phyloP scores from a whole-genome alignment of 768 basidiomycete genomes.

The Coprinopsis cinerea region DNA sequence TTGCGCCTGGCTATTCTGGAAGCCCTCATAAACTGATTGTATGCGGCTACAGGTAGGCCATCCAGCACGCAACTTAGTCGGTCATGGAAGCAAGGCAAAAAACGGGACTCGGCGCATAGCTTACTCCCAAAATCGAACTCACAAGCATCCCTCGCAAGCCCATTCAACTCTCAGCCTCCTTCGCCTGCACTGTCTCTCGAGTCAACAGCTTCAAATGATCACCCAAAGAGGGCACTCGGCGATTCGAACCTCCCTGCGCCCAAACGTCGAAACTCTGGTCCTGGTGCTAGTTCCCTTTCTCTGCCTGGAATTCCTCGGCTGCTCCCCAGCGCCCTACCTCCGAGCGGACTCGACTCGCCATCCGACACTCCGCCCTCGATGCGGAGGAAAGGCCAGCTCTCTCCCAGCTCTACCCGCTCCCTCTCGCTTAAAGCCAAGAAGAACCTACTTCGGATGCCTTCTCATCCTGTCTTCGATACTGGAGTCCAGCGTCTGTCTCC shows the following conservation, averaged over 20 bases:
- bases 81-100: neutral
- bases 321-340: conserved; percentile 1
- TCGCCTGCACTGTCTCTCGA: neutral
- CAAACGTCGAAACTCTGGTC: conserved; percentile 3
- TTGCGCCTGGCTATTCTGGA: neutral
- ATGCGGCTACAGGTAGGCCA: neutral
- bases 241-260: neutral
- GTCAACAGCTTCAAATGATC: neutral
- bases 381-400: neutral
- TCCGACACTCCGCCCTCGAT: neutral
- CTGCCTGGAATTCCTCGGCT: neutral
- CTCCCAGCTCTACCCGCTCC: neutral
- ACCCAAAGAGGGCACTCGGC: neutral
- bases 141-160: neutral
- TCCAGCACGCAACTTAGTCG: neutral
- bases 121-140: neutral
- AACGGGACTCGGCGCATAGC: neutral
- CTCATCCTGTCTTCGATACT: conserved; percentile 4
- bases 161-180: conserved; percentile 1
- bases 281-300: neutral
- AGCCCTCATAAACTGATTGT: too few relatives aligned
- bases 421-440: too few relatives aligned
- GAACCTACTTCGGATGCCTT: neutral
- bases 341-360: neutral
- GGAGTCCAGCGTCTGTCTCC: neutral